Percentiles rank a stretch among this genome's conserved stretches.
Evolutionary conservation across 345 rosid genomes (phyloP).

Genomic region (Gynandropsis gynandra): DNA sequence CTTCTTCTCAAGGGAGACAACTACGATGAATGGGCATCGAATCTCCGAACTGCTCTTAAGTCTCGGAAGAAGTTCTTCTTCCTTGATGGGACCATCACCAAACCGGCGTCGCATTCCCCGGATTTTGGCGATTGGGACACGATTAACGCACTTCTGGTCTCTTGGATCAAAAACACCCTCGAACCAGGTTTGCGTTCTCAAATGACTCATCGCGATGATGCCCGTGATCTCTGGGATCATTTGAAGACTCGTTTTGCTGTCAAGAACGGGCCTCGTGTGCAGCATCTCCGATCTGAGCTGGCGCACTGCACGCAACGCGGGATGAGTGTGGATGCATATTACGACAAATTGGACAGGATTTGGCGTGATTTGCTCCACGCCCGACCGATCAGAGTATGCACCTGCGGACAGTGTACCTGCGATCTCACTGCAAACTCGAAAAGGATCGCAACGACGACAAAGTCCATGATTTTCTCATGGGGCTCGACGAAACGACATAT

Average conservation of each 20-base stretch:
- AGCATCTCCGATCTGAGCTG: neutral
- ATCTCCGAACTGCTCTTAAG: too few relatives aligned
- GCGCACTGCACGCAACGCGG: neutral
- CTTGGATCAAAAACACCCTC: too few relatives aligned
- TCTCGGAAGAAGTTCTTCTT: too few relatives aligned
- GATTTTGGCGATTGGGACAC: neutral
- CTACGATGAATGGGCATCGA: too few relatives aligned
- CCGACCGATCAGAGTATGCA: neutral
- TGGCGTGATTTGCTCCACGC: neutral
- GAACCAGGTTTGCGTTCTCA: too few relatives aligned
- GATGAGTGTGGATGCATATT: neutral
- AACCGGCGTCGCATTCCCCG: neutral
- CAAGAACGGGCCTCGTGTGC: neutral
- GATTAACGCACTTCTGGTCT: too few relatives aligned
- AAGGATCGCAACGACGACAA: neutral
- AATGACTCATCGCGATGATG: neutral
- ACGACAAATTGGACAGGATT: neutral
- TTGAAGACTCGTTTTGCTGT: neutral
- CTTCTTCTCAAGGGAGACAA: too few relatives aligned
- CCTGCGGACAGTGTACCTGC: neutral
- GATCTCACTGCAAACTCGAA: neutral
- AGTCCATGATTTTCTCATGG: too few relatives aligned
- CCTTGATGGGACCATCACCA: neutral
- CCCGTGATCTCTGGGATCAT: neutral
- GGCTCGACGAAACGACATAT: too few relatives aligned